Percentiles rank a stretch among this genome's conserved stretches.
phyloP scores from a whole-genome alignment of 2,329 filamentous ascomycete genomes.

The Diaporthe vaccinii region DNA sequence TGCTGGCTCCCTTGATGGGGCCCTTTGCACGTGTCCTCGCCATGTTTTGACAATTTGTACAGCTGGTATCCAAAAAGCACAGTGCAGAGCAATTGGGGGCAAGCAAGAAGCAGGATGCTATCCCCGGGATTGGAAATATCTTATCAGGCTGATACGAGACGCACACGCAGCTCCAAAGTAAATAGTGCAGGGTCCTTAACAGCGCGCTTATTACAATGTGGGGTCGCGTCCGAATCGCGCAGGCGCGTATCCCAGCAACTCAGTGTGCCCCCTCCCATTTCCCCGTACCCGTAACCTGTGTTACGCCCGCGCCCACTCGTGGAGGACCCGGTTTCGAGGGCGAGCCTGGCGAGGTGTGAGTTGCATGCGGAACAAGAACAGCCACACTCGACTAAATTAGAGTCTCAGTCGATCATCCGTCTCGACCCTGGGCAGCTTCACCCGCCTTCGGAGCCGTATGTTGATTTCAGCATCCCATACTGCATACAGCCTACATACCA shows the following conservation, averaged over 20 bases:
- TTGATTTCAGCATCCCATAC: constrained; percentile 11
- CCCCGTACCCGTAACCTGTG: constrained; percentile 31
- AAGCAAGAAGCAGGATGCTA: neutral
- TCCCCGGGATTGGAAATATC: neutral
- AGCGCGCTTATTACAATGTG: constrained; percentile 19
- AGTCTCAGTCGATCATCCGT: constrained; percentile 33
- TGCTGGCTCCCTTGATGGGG: constrained; percentile 45
- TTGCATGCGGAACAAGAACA: constrained; percentile 26
- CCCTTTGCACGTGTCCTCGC: constrained; percentile 64
- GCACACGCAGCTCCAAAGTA: constrained; percentile 8
- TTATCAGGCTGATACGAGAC: constrained; percentile 18
- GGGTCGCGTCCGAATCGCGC: constrained; percentile 31
- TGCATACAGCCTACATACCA: neutral
- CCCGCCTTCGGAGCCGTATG: constrained; percentile 20
- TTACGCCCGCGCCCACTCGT: constrained; percentile 21
- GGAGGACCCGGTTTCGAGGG: constrained; percentile 25
- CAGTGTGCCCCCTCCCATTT: constrained; percentile 11
- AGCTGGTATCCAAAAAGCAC: neutral
- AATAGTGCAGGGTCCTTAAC: constrained; percentile 21
- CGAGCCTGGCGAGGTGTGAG: constrained; percentile 11
- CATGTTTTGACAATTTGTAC: constrained; percentile 52
- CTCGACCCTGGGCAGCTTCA: constrained; percentile 24
- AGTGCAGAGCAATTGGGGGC: neutral
- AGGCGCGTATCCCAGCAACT: constrained; percentile 21
- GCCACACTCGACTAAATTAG: constrained; percentile 30